phyloP scores from a whole-genome alignment of 306 rosid genomes.

The Corylus heterophylla region DNA sequence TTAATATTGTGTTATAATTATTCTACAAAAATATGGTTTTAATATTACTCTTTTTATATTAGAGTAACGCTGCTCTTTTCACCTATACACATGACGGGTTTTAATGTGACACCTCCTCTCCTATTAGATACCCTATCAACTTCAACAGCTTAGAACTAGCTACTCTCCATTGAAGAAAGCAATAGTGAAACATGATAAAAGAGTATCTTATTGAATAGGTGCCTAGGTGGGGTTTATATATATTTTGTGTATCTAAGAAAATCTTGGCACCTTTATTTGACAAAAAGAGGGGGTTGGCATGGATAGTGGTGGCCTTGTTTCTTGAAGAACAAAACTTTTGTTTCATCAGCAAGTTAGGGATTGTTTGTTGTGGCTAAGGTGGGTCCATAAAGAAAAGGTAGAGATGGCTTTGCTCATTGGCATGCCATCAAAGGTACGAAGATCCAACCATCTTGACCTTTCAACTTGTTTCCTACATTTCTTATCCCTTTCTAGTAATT shows the following conservation, averaged over 20 bases:
- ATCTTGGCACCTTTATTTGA: slow-evolving; percentile 29
- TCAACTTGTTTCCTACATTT: slow-evolving; percentile 23
- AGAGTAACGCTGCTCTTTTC: too few relatives aligned
- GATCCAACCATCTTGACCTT: slow-evolving; percentile 23
- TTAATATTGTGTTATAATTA: too few relatives aligned
- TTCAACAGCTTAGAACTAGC: not conserved
- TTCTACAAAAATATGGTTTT: too few relatives aligned
- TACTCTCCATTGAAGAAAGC: too few relatives aligned
- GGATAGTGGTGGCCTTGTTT: slow-evolving; percentile 25
- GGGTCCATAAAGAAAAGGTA: slow-evolving; percentile 36
- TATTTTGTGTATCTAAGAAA: slow-evolving; percentile 35
- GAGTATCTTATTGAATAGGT: slow-evolving; percentile 39
- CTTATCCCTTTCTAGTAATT: slow-evolving; percentile 15
- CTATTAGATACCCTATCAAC: not conserved
- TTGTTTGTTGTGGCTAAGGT: not conserved
- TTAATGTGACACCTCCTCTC: too few relatives aligned
- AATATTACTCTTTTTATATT: too few relatives aligned
- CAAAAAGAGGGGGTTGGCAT: slow-evolving; percentile 29
- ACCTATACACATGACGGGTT: too few relatives aligned
- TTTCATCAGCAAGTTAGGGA: slow-evolving; percentile 8
- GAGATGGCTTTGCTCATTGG: slow-evolving; percentile 38
- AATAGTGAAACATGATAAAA: not conserved
- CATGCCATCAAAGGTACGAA: slow-evolving; percentile 22
- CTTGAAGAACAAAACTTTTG: slow-evolving; percentile 32
- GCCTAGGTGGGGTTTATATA: slow-evolving; percentile 28